Evolutionary conservation across 164 flowering plant genomes (phyloP).

Genomic region (Nymphaea colorata): DNA sequence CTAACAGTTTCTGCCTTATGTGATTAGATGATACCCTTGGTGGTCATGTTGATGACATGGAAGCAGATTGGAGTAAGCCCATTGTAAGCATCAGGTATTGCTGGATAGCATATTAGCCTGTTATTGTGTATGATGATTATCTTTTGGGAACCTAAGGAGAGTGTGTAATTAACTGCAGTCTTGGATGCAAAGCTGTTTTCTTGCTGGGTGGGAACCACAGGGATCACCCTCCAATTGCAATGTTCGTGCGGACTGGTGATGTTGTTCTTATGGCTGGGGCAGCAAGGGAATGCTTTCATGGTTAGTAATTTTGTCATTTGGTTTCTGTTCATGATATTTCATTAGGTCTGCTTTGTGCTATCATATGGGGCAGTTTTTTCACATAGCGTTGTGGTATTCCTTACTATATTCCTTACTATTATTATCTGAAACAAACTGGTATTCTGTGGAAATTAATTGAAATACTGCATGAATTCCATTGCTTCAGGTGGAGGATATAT

Average conservation of each 20-base stretch:
- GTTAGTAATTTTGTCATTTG: constrained; percentile 24
- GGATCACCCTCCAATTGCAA: constrained; percentile 65
- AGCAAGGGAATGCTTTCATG: constrained; percentile 97
- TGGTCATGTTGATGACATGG: constrained; percentile 99
- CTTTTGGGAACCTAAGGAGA: not conserved
- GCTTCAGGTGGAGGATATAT: no score
- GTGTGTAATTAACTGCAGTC: constrained; percentile 21
- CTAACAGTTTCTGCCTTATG: not conserved
- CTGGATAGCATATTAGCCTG: not conserved
- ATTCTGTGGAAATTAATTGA: no score
- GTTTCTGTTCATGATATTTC: not conserved
- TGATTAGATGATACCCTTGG: constrained; percentile 84
- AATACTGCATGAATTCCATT: no score
- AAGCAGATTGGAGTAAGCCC: constrained; percentile 96
- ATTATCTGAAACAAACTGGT: no score
- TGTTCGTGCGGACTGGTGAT: constrained; percentile 96
- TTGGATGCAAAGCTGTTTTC: constrained; percentile 97
- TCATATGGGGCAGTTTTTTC: no score
- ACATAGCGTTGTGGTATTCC: no score
- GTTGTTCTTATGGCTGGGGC: constrained; percentile 90
- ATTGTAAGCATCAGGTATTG: constrained; percentile 95
- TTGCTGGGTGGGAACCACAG: constrained; percentile 88
- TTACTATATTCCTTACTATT: no score
- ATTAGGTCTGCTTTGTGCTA: not conserved
- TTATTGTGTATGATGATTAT: not conserved